Evolutionary conservation across 805 yeast genomes (phyloP), one percentile per base, ranked within the genome.

Genomic region (Wickerhamomyces chaumierensis): DNA sequence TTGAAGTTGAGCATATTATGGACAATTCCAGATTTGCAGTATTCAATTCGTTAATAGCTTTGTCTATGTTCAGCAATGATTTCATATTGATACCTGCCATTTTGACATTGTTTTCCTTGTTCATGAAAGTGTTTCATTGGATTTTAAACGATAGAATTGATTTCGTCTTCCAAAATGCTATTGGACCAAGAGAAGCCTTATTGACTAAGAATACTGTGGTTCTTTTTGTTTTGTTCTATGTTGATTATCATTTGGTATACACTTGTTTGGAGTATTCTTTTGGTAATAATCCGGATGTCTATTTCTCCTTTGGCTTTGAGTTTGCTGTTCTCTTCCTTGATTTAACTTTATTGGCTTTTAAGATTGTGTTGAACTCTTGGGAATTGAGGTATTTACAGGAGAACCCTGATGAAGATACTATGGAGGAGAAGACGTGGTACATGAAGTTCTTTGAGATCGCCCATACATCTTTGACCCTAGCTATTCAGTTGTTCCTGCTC

Each of bases 111-210:
- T 49, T 63, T 13, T 49, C 77, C 44, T 51, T 76, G 51, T 66
- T 69, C 55, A 57, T 75, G 52, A 81, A 79, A 51, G 76, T 81
- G 2, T 76, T 81, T 62, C 95, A 87, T 53, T 80, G 94, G 77
- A 69, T 92, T 1, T 57, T 81, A 33, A 52, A 47, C 31, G 68
- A 65, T 62, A 45, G 78, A 34, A 53, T 71, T 40, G 78, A 71
- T 34, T 57, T 60, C 38, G 44, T 71, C 4, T 65, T 68, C 49
- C 80, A 73, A 51, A 58, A 61, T 29, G 56, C 60, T 20, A 61
- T 54, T 39, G 54, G 51, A 44, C 60, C 56, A 4, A 48, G 48
- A 36, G 54, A 45, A 35, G 56, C 62, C 19, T 45, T 60, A 13
- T 52, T 55, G 34, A 66, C 62, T 37, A 57, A 72, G 34, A 63